These are phyloP conservation scores for Herpetomonas samuelpessoai DNA, from an alignment of 208 protist genomes.

Conservation along the genomic window DNA sequence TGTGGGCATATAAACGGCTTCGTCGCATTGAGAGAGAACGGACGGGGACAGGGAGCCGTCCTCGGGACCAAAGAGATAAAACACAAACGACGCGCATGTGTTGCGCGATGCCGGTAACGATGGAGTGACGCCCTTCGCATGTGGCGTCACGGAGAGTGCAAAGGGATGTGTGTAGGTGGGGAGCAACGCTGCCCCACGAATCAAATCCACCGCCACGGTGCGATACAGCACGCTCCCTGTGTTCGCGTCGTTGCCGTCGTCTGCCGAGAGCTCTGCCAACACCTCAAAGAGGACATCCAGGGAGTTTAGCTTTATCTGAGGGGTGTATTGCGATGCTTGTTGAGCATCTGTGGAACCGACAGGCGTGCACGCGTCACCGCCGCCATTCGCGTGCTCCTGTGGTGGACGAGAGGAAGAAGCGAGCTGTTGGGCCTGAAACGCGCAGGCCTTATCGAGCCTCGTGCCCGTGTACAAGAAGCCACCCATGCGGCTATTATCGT, in stretches of 20 bases:
- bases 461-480: constrained; percentile 56
- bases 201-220: constrained; percentile 66
- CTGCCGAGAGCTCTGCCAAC: too few relatives aligned
- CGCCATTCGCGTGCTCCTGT: neutral
- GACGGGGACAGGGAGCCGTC: constrained; percentile 45
- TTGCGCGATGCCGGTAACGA: neutral
- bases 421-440: constrained; percentile 5
- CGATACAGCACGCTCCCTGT: neutral
- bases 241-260: neutral
- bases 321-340: constrained; percentile 25
- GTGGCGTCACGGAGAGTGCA: neutral
- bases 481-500: constrained; percentile 4
- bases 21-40: constrained; percentile 39
- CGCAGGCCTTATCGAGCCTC: constrained; percentile 34
- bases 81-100: constrained; percentile 25
- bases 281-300: constrained; percentile 40
- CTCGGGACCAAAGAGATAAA: constrained; percentile 72
- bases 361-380: constrained; percentile 1
- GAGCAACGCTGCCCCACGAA: constrained; percentile 39
- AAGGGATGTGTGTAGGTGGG: constrained; percentile 37
- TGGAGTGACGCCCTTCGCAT: neutral
- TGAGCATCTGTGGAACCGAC: constrained; percentile 40
- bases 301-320: constrained; percentile 29
- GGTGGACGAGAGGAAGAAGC: neutral
- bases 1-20: constrained; percentile 70